Percentiles rank a stretch among this genome's conserved stretches.
Conservation (phyloP, 2,329 filamentous ascomycete species). For the Scedosporium minutisporum region DNA sequence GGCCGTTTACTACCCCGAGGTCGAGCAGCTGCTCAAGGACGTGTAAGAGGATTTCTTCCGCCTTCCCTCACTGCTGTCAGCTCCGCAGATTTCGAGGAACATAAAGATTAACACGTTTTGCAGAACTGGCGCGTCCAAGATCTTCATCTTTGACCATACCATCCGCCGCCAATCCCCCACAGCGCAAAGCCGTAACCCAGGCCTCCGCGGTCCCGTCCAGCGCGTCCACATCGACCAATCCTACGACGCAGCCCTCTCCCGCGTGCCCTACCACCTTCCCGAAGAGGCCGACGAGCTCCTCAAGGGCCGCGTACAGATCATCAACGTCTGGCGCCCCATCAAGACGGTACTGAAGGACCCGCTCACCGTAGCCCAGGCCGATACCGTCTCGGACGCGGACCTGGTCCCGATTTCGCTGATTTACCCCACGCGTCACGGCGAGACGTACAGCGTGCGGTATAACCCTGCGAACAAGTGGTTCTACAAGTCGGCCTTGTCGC, state of each 20-base stretch:
- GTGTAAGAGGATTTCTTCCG: slow-evolving; percentile 25
- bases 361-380: slow-evolving; percentile 41
- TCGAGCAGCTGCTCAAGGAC: slow-evolving; percentile 56
- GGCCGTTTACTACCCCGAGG: slow-evolving; percentile 60
- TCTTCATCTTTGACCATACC: slow-evolving; percentile 56
- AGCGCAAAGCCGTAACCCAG: slow-evolving; percentile 34
- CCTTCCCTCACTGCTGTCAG: not conserved
- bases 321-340: slow-evolving; percentile 45
- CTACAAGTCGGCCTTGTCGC: slow-evolving; percentile 40
- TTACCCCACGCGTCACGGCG: slow-evolving; percentile 39
- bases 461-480: slow-evolving; percentile 38
- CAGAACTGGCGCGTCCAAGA: slow-evolving; percentile 43
- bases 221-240: slow-evolving; percentile 50
- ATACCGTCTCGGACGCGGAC: slow-evolving; percentile 38
- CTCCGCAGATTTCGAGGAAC: no score
- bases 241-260: slow-evolving; percentile 32
- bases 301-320: slow-evolving; percentile 37
- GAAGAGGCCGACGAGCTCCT: slow-evolving; percentile 33
- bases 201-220: slow-evolving; percentile 29
- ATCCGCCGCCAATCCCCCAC: slow-evolving; percentile 28
- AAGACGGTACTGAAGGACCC: slow-evolving; percentile 42
- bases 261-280: slow-evolving; percentile 35
- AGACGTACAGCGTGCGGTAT: slow-evolving; percentile 36
- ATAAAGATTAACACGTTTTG: not conserved
- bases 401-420: slow-evolving; percentile 38